Conservation (phyloP, 192 early-diverging fungal genomes). For the Backusella macrospora region DNA sequence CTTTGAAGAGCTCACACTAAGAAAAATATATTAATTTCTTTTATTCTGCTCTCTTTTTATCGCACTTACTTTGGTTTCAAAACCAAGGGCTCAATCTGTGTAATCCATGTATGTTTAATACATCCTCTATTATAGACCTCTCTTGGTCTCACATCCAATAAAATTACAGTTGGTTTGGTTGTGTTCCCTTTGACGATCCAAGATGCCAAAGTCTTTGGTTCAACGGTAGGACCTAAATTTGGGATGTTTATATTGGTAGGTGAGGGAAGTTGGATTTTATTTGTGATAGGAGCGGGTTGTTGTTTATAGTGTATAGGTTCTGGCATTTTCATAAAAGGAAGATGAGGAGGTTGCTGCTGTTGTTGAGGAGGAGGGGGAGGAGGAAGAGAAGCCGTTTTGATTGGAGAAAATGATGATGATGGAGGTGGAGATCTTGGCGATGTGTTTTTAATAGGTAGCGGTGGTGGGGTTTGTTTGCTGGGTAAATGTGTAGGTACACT, state of each 20-base stretch:
- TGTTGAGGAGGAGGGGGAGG: neutral
- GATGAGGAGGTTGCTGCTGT: neutral
- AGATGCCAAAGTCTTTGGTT: constrained; percentile 41
- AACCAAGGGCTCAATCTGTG: constrained; percentile 77
- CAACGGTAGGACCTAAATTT: constrained; percentile 32
- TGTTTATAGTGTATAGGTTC: constrained; percentile 6
- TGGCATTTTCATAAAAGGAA: constrained; percentile 12
- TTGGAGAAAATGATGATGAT: neutral
- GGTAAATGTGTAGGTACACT: constrained; percentile 25
- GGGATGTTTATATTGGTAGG: constrained; percentile 34
- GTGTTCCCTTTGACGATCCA: constrained; percentile 40
- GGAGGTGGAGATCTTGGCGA: neutral
- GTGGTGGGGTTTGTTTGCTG: neutral
- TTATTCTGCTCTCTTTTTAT: neutral
- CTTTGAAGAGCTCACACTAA: constrained; percentile 50
- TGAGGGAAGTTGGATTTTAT: constrained; percentile 12
- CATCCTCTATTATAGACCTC: constrained; percentile 69
- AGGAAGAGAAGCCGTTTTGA: constrained; percentile 3
- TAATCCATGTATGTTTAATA: constrained; percentile 65
- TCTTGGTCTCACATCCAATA: constrained; percentile 79
- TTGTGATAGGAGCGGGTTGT: neutral
- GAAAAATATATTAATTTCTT: constrained; percentile 11
- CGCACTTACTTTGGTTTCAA: constrained; percentile 55
- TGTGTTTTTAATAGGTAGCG: neutral
- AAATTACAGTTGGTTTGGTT: constrained; percentile 50